Percentiles rank a stretch among this genome's conserved stretches.
Evolutionary conservation across 2,329 filamentous ascomycete species (phyloP).

Genomic region (Catunica adiposa): DNA sequence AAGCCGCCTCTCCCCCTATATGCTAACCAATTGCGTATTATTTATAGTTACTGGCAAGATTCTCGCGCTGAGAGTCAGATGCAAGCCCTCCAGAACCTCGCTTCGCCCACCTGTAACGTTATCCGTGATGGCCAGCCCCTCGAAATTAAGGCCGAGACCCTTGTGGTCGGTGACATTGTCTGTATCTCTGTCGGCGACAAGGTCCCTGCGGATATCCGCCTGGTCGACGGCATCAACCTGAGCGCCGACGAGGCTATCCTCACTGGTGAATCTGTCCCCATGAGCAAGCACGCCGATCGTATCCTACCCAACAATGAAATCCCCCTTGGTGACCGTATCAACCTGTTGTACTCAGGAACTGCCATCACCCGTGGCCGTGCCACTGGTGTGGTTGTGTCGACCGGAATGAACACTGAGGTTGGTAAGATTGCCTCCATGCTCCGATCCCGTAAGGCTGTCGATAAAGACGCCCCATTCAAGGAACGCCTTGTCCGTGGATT

Average conservation of each 20-base stretch:
- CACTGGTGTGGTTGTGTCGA: slow-evolving; percentile 50
- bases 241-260: slow-evolving; percentile 61
- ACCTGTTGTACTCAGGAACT: slow-evolving; percentile 55
- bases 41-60: slow-evolving; percentile 28
- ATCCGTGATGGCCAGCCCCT: slow-evolving; percentile 35
- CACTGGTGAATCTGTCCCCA: slow-evolving; percentile 56
- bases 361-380: slow-evolving; percentile 56
- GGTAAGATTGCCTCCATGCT: slow-evolving; percentile 59
- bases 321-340: slow-evolving; percentile 51
- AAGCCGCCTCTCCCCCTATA: neutral
- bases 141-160: slow-evolving; percentile 35
- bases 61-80: slow-evolving; percentile 46
- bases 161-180: slow-evolving; percentile 52
- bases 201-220: slow-evolving; percentile 50
- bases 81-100: slow-evolving; percentile 41
- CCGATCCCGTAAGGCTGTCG: slow-evolving; percentile 35
- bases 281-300: slow-evolving; percentile 45
- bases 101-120: slow-evolving; percentile 42
- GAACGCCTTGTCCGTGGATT: slow-evolving; percentile 30
- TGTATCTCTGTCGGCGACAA: slow-evolving; percentile 48
- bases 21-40: neutral
- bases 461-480: slow-evolving; percentile 21
- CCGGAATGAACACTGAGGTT: slow-evolving; percentile 60
- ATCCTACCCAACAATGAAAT: slow-evolving; percentile 37
- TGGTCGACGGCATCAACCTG: slow-evolving; percentile 52